phyloP scores from a whole-genome alignment of 169 alveolate species.

The Babesia divergens region DNA sequence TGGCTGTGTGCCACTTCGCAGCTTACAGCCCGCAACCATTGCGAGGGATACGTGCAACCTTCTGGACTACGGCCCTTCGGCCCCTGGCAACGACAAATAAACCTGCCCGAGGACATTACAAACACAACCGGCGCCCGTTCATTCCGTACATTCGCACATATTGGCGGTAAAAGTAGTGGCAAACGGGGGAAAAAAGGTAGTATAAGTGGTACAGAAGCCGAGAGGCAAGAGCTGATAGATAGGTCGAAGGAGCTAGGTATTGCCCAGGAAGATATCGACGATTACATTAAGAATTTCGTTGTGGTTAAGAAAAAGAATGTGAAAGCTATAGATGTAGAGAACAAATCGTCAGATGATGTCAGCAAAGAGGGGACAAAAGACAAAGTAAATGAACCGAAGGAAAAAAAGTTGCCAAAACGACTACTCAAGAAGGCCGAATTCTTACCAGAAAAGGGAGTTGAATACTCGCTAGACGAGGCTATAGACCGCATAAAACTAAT shows the following conservation, averaged over 20 bases:
- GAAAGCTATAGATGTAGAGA: background rate
- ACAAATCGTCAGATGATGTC: background rate
- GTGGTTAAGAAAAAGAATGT: background rate
- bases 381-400: too few species aligned
- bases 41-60: background rate
- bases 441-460: conserved; percentile 52
- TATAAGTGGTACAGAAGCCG: conserved; percentile 20
- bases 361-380: background rate
- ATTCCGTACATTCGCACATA: conserved; percentile 1
- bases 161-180: background rate
- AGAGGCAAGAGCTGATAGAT: conserved; percentile 10
- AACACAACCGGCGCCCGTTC: background rate
- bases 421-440: conserved; percentile 7
- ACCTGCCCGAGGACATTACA: background rate
- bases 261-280: conserved; percentile 29
- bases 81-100: background rate
- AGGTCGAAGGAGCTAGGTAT: conserved; percentile 7
- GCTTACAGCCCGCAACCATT: background rate
- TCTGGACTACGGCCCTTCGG: background rate
- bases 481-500: conserved; percentile 59
- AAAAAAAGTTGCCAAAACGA: conserved; percentile 20
- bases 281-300: conserved; percentile 8
- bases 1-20: background rate
- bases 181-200: background rate
- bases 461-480: conserved; percentile 58